Evolutionary conservation across 805 yeast genomes (phyloP).

Genomic region (Kodamaea hsintzibuensis): DNA sequence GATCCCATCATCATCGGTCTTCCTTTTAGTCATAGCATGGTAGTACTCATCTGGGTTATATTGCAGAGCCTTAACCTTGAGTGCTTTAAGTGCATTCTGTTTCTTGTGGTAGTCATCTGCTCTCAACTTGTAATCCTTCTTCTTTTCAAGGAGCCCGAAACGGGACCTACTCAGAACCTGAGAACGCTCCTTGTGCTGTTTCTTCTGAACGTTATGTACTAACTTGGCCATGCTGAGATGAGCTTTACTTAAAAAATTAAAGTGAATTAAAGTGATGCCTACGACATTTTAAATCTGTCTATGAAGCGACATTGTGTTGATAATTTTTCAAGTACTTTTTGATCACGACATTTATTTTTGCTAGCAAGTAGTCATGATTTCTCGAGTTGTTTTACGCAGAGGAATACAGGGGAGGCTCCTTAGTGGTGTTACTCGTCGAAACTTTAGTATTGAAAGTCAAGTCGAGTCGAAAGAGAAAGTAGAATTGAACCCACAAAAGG

Average conservation of each 20-base stretch:
- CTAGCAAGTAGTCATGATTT: neutral
- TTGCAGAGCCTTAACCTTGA: conserved; percentile 68
- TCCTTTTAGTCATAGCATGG: conserved; percentile 80
- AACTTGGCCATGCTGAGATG: conserved; percentile 60
- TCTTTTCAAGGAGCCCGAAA: conserved; percentile 89
- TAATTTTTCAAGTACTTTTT: neutral
- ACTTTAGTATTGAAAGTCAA: neutral
- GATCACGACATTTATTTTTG: neutral
- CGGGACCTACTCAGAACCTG: conserved; percentile 74
- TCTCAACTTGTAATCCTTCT: conserved; percentile 52
- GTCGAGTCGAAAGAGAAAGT: neutral
- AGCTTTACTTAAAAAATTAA: neutral
- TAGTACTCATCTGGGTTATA: conserved; percentile 95
- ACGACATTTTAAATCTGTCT: neutral
- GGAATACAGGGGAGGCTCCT: neutral
- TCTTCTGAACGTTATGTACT: conserved; percentile 91
- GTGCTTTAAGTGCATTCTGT: conserved; percentile 64
- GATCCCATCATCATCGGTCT: conserved; percentile 71
- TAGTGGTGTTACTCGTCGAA: neutral
- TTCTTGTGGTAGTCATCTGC: conserved; percentile 60
- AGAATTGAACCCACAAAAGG: neutral
- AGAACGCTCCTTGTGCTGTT: conserved; percentile 92
- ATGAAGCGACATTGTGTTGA: conserved; percentile 6
- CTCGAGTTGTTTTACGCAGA: conserved; percentile 1
- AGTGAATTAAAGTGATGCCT: conserved; percentile 7